Conservation (phyloP, 768 basidiomycete species). For the Hypholoma fasciculare region DNA sequence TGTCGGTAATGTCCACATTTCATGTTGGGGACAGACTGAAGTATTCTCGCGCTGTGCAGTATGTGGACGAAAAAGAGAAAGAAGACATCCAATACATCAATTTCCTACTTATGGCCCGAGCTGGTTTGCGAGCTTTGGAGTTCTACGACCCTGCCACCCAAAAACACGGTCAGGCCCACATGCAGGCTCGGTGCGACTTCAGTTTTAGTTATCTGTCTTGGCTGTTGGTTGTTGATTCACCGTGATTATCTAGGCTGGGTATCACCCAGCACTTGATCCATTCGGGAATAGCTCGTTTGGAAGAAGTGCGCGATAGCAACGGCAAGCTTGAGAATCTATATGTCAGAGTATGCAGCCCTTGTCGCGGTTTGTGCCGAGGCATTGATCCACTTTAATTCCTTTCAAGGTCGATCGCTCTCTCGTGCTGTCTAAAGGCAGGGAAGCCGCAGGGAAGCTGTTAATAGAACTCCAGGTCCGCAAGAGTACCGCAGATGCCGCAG, state of each 20-base stretch:
- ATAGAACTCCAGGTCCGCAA: conserved; percentile 82
- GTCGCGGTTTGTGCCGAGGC: not conserved
- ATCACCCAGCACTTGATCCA: conserved; percentile 80
- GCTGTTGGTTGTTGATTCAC: not conserved
- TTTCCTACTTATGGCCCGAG: conserved; percentile 86
- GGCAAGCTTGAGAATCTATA: conserved; percentile 68
- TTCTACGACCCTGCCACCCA: conserved; percentile 78
- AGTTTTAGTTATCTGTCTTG: not conserved
- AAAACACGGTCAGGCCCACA: conserved; percentile 89
- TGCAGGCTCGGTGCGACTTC: conserved; percentile 75
- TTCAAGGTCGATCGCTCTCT: conserved; percentile 69
- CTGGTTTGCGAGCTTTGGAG: conserved; percentile 76
- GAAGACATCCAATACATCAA: conserved; percentile 82
- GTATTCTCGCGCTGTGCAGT: conserved; percentile 38
- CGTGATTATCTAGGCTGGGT: conserved; percentile 54
- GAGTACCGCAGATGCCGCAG: conserved; percentile 82
- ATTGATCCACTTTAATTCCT: conserved; percentile 7
- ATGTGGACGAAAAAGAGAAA: conserved; percentile 62
- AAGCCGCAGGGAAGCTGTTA: conserved; percentile 71
- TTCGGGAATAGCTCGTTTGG: conserved; percentile 66
- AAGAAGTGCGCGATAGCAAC: conserved; percentile 60
- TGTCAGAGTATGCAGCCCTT: conserved; percentile 52
- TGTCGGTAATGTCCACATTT: conserved; percentile 36
- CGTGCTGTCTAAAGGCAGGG: conserved; percentile 64
- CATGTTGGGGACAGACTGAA: not conserved